A percentile compares a stretch with the other conserved stretches of the same genome.
These are phyloP conservation scores for Podospora conica DNA, from an alignment of 495 filamentous ascomycete species.

Conservation along the genomic window DNA sequence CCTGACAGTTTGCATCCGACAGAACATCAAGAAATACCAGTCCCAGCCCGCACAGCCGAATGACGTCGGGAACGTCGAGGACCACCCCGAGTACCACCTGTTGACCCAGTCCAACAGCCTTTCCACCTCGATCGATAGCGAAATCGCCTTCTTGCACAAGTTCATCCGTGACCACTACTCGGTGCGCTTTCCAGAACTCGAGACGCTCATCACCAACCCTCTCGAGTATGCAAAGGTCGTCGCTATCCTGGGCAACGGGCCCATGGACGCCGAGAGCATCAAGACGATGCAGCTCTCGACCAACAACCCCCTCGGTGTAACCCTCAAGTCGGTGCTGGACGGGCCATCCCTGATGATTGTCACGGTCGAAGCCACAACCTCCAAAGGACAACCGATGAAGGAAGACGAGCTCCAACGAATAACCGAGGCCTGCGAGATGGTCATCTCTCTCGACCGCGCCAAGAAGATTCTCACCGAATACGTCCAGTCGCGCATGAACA, in stretches of 20 bases:
- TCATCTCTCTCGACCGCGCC: conserved; percentile 76
- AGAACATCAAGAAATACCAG: conserved; percentile 75
- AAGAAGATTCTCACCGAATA: conserved; percentile 86
- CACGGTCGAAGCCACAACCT: conserved; percentile 89
- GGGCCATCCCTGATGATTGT: conserved; percentile 91
- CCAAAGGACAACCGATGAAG: conserved; percentile 69
- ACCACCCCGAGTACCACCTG: conserved; percentile 80
- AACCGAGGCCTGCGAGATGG: conserved; percentile 76
- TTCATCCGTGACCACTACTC: conserved; percentile 94
- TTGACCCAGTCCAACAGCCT: conserved; percentile 76
- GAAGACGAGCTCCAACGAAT: conserved; percentile 69
- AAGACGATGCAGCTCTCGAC: conserved; percentile 63
- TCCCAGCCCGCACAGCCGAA: conserved; percentile 57
- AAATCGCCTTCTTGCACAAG: conserved; percentile 91
- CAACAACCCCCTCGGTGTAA: conserved; percentile 67
- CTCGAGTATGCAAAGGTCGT: conserved; percentile 96
- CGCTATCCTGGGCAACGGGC: conserved; percentile 86
- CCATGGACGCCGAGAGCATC: conserved; percentile 77
- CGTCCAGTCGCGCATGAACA: conserved; percentile 94
- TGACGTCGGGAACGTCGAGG: conserved; percentile 68
- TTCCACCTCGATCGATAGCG: conserved; percentile 83
- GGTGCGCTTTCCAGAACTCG: conserved; percentile 88
- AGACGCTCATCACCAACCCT: conserved; percentile 84
- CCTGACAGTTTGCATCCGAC: conserved; percentile 53
- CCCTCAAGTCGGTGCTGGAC: conserved; percentile 74